Conservation (phyloP, 345 rosid genomes). For the Ailanthus altissimus region DNA sequence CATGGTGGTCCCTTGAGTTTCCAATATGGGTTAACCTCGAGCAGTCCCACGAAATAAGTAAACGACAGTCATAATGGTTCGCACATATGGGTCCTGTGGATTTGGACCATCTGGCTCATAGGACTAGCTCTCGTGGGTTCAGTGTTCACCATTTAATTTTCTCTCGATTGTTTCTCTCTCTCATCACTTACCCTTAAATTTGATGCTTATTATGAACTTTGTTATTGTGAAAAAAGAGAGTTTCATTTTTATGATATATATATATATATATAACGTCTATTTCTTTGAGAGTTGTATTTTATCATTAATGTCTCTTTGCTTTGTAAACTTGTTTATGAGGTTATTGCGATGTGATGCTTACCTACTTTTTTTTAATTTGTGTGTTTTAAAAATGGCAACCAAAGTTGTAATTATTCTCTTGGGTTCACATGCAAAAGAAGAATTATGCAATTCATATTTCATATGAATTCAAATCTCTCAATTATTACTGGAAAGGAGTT, state of each 20-base stretch:
- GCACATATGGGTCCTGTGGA: background rate
- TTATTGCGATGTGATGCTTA: conserved; percentile 22
- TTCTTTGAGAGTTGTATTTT: background rate
- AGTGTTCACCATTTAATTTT: conserved; percentile 17
- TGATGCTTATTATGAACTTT: background rate
- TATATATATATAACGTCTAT: background rate
- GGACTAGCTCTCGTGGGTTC: conserved; percentile 31
- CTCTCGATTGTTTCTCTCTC: conserved; percentile 6
- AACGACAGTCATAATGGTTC: background rate
- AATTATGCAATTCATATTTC: background rate
- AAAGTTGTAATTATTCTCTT: background rate
- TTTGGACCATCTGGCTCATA: conserved; percentile 22
- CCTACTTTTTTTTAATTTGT: background rate
- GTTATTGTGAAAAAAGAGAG: background rate
- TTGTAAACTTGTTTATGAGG: background rate
- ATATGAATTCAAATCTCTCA: background rate
- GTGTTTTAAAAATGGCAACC: conserved; percentile 1
- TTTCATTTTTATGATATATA: background rate
- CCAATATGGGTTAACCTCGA: background rate
- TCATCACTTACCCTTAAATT: background rate
- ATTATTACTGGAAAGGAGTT: conserved; percentile 10
- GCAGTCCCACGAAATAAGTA: background rate
- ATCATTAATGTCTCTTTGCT: background rate
- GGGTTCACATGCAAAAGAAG: conserved; percentile 13
- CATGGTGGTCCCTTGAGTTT: background rate